Conservation (phyloP, 164 flowering plant genomes). For the Chimonanthus salicifolius region DNA sequence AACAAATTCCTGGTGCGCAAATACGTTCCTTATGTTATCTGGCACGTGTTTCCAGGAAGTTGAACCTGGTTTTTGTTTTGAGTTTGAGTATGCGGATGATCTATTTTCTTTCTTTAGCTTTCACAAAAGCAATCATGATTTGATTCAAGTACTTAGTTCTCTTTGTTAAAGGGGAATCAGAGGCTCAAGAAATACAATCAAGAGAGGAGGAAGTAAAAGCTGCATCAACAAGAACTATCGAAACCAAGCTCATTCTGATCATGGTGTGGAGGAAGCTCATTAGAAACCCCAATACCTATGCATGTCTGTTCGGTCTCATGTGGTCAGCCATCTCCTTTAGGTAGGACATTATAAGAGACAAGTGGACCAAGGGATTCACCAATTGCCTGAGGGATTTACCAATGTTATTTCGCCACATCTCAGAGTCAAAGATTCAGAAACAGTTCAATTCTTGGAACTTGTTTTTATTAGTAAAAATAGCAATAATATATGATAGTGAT, state of each 20-base stretch:
- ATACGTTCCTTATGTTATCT: background rate
- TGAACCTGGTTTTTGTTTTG: background rate
- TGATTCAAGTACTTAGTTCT: background rate
- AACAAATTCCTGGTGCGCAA: background rate
- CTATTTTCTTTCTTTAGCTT: conserved; percentile 3
- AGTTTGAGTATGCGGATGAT: conserved; percentile 3
- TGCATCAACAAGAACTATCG: conserved; percentile 23
- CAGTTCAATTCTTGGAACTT: background rate
- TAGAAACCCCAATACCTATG: conserved; percentile 76
- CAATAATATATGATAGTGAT: no score
- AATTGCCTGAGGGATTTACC: background rate
- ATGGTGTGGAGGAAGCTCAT: conserved; percentile 63
- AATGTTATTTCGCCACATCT: background rate
- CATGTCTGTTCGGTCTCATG: conserved; percentile 51
- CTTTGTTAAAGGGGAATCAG: background rate
- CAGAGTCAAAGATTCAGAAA: background rate
- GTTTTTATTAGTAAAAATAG: background rate
- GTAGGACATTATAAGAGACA: conserved; percentile 21
- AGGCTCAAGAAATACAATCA: conserved; percentile 28
- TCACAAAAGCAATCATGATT: conserved; percentile 1
- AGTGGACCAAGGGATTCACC: background rate
- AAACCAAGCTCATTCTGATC: conserved; percentile 32
- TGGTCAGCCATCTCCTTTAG: conserved; percentile 69
- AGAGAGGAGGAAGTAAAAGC: conserved; percentile 20
- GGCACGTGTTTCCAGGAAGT: background rate